Base-by-base conservation (phyloP, 1,284 basidiomycete genomes). In the Mycosarcoma maydis region DNA sequence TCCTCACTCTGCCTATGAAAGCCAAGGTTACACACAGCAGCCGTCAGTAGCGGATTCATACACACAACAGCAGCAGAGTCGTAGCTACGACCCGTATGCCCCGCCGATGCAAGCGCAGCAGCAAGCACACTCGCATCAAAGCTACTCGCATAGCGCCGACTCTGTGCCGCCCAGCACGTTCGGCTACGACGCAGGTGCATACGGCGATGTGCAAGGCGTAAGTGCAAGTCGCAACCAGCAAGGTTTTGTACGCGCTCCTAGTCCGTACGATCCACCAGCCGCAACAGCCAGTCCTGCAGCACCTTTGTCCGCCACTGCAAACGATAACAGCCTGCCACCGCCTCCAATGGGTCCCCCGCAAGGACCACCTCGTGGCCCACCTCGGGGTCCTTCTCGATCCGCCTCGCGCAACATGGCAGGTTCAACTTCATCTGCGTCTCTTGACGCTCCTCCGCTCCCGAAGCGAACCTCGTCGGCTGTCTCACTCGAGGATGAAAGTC, bases 361-460 rank as follows among this genome's bases (percentile, higher is more conserved):
- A 24, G 54, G 55, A 4, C 71, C 71, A 23, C 61, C 67, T 4
- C 41, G 30, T 27, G 67, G 71, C 16, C 71, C 71, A n/a, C 54
- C 71, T 8, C 42, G 67, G 17, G 71, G 70, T 22, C 34, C 61
- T 10, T 62, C 67, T 26, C 53, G 65, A 16, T 40, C 56, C 14
- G 53, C 58, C 24, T 67, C 64, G 26, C 64, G 64, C 44, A 45
- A 20, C n/a, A 38, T 22, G 26, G 32, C 36, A 8, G 32, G 17
- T 10, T 52, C 49, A 1, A 34, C 50, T 14, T 47, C 55, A 5
- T 42, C 62, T 22, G 20, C 62, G 3, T 30, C 51, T 30, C 17
- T 36, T 4, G 44, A 43, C 7, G 24, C 43, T 14, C 37, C 40
- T 4, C 29, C 33, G 9, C 4, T 26, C 26, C 42, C 51, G 16